Evolutionary conservation across 345 rosid species (phyloP).

Genomic region (Adansonia digitata): DNA sequence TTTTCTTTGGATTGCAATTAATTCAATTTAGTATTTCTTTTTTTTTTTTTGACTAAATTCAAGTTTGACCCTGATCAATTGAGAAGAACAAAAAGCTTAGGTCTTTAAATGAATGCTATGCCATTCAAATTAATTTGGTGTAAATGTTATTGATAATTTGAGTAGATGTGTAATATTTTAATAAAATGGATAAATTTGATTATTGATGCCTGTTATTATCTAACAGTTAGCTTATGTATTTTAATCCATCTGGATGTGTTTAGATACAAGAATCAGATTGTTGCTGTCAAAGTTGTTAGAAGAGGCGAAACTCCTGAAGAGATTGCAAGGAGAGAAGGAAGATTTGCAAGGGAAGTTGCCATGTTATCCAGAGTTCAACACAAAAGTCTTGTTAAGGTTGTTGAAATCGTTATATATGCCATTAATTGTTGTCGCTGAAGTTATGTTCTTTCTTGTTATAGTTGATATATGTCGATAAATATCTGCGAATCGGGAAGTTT

Average conservation of each 20-base stretch:
- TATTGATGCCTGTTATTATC: background rate
- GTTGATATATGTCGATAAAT: background rate
- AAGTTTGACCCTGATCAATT: background rate
- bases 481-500: background rate
- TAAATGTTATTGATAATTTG: background rate
- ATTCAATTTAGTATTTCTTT: background rate
- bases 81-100: background rate
- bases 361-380: slow-evolving; percentile 93
- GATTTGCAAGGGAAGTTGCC: slow-evolving; percentile 83
- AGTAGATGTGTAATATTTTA: background rate
- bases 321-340: slow-evolving; percentile 63
- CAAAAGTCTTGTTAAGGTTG: slow-evolving; percentile 90
- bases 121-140: background rate
- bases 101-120: too few species aligned
- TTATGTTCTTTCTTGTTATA: background rate
- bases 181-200: background rate
- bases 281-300: slow-evolving; percentile 78
- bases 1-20: background rate
- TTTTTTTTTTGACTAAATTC: background rate
- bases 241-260: slow-evolving; percentile 7
- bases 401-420: background rate
- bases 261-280: slow-evolving; percentile 80
- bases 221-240: slow-evolving; percentile 2
- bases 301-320: slow-evolving; percentile 87
- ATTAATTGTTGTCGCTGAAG: background rate